These are phyloP conservation scores for Wallacemonas sp. DNA, from an alignment of 208 protist genomes.

Conservation along the genomic window DNA sequence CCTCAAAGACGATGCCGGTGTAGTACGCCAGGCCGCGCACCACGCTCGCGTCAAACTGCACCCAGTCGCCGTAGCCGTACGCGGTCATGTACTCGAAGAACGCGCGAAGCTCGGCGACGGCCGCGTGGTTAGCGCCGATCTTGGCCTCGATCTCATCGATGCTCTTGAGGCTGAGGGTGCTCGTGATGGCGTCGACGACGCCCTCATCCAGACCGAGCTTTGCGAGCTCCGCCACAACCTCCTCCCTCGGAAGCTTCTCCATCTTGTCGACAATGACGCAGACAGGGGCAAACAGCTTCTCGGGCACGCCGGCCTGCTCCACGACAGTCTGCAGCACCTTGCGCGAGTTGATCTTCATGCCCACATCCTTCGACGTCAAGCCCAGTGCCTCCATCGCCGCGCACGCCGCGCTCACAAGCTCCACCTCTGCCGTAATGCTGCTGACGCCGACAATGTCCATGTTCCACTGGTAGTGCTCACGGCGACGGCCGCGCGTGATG, in stretches of 20 bases:
- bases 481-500: constrained; percentile 92
- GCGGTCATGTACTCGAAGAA: constrained; percentile 88
- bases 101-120: constrained; percentile 78
- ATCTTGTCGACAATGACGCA: constrained; percentile 97
- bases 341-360: constrained; percentile 93
- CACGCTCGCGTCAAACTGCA: constrained; percentile 93
- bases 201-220: constrained; percentile 55
- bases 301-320: constrained; percentile 63
- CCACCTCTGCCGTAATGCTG: constrained; percentile 90
- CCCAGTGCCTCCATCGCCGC: constrained; percentile 79
- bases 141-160: constrained; percentile 79
- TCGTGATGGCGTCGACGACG: constrained; percentile 79
- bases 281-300: constrained; percentile 86
- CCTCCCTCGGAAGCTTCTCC: constrained; percentile 90
- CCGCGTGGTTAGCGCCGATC: constrained; percentile 74
- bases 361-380: constrained; percentile 89
- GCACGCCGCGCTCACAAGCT: constrained; percentile 91
- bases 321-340: constrained; percentile 91
- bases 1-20: constrained; percentile 97
- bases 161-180: constrained; percentile 76
- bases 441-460: constrained; percentile 96
- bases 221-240: constrained; percentile 76
- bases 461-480: constrained; percentile 98
- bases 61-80: constrained; percentile 95
- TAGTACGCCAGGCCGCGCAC: constrained; percentile 96